Conservation (phyloP, 2,329 filamentous ascomycete genomes). For the Aspergillus sp. region DNA sequence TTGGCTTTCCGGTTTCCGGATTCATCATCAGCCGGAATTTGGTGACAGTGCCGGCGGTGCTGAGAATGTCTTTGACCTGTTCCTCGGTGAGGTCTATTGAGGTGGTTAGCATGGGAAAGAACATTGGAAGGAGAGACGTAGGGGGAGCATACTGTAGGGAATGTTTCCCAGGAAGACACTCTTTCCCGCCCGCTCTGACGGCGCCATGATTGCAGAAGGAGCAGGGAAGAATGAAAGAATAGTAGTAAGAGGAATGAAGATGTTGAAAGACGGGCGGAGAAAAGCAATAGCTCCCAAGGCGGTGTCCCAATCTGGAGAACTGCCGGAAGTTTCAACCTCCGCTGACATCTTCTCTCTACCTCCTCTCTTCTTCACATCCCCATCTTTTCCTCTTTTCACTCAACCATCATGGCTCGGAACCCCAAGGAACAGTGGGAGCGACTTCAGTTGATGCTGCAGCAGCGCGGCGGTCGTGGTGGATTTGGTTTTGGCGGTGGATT, state of each 20-base stretch:
- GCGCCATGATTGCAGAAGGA: slow-evolving; percentile 30
- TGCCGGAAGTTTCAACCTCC: slow-evolving; percentile 23
- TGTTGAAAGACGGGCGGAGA: background rate
- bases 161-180: slow-evolving; percentile 53
- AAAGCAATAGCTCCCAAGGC: slow-evolving; percentile 12
- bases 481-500: slow-evolving; percentile 42
- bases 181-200: slow-evolving; percentile 43
- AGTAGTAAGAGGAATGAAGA: background rate
- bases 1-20: slow-evolving; percentile 88
- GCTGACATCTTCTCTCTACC: slow-evolving; percentile 23
- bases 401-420: slow-evolving; percentile 47
- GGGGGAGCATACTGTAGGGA: slow-evolving; percentile 67
- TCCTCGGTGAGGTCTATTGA: slow-evolving; percentile 88
- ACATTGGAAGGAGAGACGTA: slow-evolving; percentile 33
- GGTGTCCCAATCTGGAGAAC: slow-evolving; percentile 25
- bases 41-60: slow-evolving; percentile 81
- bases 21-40: slow-evolving; percentile 95
- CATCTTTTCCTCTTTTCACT: background rate
- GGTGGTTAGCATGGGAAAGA: slow-evolving; percentile 14
- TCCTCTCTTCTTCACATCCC: slow-evolving; percentile 14
- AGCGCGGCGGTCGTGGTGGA: slow-evolving; percentile 49
- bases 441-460: slow-evolving; percentile 61
- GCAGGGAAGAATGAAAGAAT: background rate
- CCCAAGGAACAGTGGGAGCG: slow-evolving; percentile 66
- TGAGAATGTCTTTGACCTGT: slow-evolving; percentile 91